phyloP scores from a whole-genome alignment of 148 eudicot species.

The Heliosperma pusillum region DNA sequence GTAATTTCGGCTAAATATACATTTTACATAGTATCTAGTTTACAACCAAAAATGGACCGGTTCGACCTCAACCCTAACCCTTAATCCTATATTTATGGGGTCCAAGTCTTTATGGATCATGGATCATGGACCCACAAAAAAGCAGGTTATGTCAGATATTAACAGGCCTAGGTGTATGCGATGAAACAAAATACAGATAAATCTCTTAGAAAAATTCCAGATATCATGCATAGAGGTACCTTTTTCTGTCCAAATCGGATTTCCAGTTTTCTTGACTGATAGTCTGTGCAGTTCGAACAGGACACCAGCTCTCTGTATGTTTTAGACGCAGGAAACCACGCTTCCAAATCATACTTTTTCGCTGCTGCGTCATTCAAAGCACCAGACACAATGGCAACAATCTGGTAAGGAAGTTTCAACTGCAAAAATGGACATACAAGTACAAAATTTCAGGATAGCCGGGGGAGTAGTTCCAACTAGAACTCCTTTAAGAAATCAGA shows the following conservation, averaged over 20 bases:
- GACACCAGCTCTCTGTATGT: conserved; percentile 81
- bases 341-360: conserved; percentile 87
- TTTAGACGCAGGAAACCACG: conserved; percentile 83
- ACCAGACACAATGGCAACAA: conserved; percentile 88
- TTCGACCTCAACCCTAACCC: no score
- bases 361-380: conserved; percentile 94
- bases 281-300: conserved; percentile 93
- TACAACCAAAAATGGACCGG: no score
- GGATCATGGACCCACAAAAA: no score
- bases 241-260: conserved; percentile 22
- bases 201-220: neutral
- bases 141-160: no score
- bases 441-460: neutral
- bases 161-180: no score
- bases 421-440: conserved; percentile 26
- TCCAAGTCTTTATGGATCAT: no score
- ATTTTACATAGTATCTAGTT: neutral
- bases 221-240: conserved; percentile 11
- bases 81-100: no score
- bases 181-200: neutral
- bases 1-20: no score
- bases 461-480: neutral
- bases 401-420: conserved; percentile 77
- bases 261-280: conserved; percentile 81
- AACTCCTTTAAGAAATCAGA: neutral